Evolutionary conservation across 306 rosid species (phyloP).

Genomic region (Vachellia collinsii): DNA sequence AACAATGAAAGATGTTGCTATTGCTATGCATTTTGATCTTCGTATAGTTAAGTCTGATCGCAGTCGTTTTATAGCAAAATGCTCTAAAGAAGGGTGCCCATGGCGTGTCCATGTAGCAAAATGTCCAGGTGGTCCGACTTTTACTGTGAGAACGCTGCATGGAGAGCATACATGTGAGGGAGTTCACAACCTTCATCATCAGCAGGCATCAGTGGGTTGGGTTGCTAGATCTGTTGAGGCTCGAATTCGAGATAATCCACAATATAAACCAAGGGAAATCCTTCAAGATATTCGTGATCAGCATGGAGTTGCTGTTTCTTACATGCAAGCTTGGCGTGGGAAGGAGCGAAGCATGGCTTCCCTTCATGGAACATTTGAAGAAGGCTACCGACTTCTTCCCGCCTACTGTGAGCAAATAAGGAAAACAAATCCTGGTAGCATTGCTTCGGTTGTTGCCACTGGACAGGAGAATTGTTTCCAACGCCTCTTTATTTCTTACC

Average conservation of each 20-base stretch:
- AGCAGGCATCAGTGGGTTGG: slow-evolving; percentile 99
- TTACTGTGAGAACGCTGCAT: slow-evolving; percentile 87
- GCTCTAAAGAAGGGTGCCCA: slow-evolving; percentile 99
- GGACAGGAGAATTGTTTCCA: slow-evolving; percentile 96
- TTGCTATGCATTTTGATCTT: slow-evolving; percentile 95
- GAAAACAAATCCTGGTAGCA: slow-evolving; percentile 93
- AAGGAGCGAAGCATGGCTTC: slow-evolving; percentile 99
- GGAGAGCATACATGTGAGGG: slow-evolving; percentile 98
- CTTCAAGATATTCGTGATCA: slow-evolving; percentile 92
- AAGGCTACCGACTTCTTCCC: slow-evolving; percentile 92
- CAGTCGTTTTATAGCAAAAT: slow-evolving; percentile 96
- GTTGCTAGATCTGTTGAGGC: slow-evolving; percentile 99
- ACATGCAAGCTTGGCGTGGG: slow-evolving; percentile 99
- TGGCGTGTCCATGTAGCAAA: slow-evolving; percentile 99
- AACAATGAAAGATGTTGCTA: slow-evolving; percentile 92
- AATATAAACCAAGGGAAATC: slow-evolving; percentile 92
- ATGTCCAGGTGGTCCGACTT: slow-evolving; percentile 96
- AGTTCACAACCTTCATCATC: slow-evolving; percentile 93
- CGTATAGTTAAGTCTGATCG: slow-evolving; percentile 98
- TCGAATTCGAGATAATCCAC: slow-evolving; percentile 94
- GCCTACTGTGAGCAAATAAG: slow-evolving; percentile 89
- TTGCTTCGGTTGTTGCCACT: slow-evolving; percentile 87
- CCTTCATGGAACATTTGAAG: slow-evolving; percentile 98
- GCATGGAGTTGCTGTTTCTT: slow-evolving; percentile 98
- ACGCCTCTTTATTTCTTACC: slow-evolving; percentile 80